phyloP scores from a whole-genome alignment of 371 early-diverging fungal species.

The Mycotypha africana region DNA sequence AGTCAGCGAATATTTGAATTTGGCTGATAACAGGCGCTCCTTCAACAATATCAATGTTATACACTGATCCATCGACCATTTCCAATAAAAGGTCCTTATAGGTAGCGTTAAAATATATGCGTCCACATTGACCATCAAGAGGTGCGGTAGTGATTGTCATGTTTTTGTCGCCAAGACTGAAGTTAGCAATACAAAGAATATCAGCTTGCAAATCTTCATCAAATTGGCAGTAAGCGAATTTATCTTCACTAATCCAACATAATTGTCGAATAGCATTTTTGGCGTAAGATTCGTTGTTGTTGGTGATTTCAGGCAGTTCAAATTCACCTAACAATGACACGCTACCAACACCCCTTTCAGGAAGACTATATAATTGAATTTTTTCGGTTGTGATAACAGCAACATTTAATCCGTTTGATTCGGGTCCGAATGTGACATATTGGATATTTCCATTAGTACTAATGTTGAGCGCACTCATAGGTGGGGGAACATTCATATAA shows the following conservation, averaged over 20 bases:
- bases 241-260: constrained; percentile 25
- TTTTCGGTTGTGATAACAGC: constrained; percentile 56
- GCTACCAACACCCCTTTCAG: constrained; percentile 27
- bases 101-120: constrained; percentile 24
- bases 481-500: constrained; percentile 90
- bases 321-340: constrained; percentile 8
- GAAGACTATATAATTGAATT: constrained; percentile 43
- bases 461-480: constrained; percentile 68
- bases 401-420: constrained; percentile 59
- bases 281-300: constrained; percentile 1
- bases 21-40: constrained; percentile 2
- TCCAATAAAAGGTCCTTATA: constrained; percentile 44
- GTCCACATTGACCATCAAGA: constrained; percentile 14
- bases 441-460: constrained; percentile 40
- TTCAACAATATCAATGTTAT: constrained; percentile 19
- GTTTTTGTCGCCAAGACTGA: constrained; percentile 4
- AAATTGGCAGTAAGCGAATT: constrained; percentile 27
- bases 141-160: constrained; percentile 7
- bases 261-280: constrained; percentile 27
- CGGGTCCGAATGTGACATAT: constrained; percentile 61
- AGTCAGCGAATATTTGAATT: constrained; percentile 39
- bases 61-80: constrained; percentile 37
- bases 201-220: constrained; percentile 19
- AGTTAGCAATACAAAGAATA: constrained; percentile 18
- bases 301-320: constrained; percentile 4